Conservation (phyloP, 495 filamentous ascomycete species). For the Hyphodiscus hymeniophilus region DNA sequence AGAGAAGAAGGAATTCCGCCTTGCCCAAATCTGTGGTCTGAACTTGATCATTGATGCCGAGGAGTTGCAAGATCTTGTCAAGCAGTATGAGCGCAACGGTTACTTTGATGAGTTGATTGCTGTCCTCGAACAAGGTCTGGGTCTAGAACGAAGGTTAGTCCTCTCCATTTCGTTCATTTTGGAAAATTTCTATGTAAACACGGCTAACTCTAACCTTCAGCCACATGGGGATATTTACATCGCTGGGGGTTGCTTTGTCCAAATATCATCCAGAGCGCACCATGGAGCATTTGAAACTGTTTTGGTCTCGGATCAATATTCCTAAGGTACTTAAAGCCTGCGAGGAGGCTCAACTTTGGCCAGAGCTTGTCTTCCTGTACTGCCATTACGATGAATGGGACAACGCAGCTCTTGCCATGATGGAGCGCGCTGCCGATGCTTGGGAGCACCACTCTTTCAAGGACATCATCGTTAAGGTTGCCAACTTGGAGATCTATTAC, state of each 20-base stretch:
- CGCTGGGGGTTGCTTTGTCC: constrained; percentile 87
- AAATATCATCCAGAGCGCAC: constrained; percentile 95
- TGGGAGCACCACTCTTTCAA: constrained; percentile 99
- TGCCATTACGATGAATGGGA: constrained; percentile 99
- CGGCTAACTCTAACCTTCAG: constrained; percentile 18
- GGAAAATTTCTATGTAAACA: constrained; percentile 1
- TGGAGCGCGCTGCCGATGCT: constrained; percentile 95
- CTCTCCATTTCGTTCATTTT: too few relatives aligned
- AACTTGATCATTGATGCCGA: constrained; percentile 98
- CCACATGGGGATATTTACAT: constrained; percentile 89
- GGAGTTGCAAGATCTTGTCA: constrained; percentile 86
- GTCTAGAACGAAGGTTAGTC: constrained; percentile 52
- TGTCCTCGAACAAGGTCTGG: constrained; percentile 90
- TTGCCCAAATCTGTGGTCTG: constrained; percentile 97
- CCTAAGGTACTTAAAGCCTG: constrained; percentile 95
- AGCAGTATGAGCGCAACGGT: constrained; percentile 92
- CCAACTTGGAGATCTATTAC: constrained; percentile 99
- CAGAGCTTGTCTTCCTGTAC: constrained; percentile 97
- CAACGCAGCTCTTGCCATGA: constrained; percentile 96
- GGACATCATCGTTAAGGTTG: constrained; percentile 96
- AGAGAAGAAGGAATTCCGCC: constrained; percentile 96
- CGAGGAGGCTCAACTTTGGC: constrained; percentile 95
- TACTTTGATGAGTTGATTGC: constrained; percentile 98
- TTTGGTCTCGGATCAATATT: constrained; percentile 98
- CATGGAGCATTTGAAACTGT: constrained; percentile 98